Percentiles rank a stretch among this genome's conserved stretches.
Conservation (phyloP, 225 moss, liverwort and hornwort species). For the Pseudoscleropodium purum region DNA sequence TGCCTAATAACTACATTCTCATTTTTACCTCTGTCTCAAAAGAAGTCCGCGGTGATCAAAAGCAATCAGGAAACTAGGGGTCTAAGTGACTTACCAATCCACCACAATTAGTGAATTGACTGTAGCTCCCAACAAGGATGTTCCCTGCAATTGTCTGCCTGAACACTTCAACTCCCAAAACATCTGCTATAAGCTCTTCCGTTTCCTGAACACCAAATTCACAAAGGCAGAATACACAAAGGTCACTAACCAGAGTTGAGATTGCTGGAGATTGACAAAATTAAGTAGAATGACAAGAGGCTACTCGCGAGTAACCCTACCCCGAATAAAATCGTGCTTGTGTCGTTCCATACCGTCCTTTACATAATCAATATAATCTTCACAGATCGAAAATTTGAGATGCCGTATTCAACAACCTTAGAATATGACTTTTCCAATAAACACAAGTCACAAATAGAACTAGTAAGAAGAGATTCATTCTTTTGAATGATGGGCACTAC, state of each 20-base stretch:
- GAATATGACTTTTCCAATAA: not conserved
- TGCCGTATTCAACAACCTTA: not conserved
- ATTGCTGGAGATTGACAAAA: not conserved
- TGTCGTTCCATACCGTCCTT: not conserved
- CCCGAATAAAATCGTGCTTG: not conserved
- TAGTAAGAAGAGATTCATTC: not conserved
- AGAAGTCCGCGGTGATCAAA: too few relatives aligned
- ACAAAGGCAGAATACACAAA: not conserved
- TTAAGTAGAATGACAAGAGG: not conserved
- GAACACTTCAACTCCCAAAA: conserved; percentile 80
- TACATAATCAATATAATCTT: too few relatives aligned
- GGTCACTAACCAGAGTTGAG: not conserved
- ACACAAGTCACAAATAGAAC: not conserved
- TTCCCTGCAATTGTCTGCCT: conserved; percentile 85
- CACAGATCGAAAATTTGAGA: not conserved
- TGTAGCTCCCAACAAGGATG: conserved; percentile 85
- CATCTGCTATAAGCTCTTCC: conserved; percentile 72
- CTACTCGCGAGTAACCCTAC: not conserved
- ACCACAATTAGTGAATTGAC: conserved; percentile 67
- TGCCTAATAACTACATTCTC: too few relatives aligned
- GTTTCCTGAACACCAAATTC: conserved; percentile 50
- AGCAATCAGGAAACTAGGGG: not conserved
- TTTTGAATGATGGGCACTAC: not conserved
- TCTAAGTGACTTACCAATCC: conserved; percentile 40
- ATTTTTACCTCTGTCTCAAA: too few relatives aligned